phyloP scores from a whole-genome alignment of 306 rosid genomes.

The Corylus heterophylla region DNA sequence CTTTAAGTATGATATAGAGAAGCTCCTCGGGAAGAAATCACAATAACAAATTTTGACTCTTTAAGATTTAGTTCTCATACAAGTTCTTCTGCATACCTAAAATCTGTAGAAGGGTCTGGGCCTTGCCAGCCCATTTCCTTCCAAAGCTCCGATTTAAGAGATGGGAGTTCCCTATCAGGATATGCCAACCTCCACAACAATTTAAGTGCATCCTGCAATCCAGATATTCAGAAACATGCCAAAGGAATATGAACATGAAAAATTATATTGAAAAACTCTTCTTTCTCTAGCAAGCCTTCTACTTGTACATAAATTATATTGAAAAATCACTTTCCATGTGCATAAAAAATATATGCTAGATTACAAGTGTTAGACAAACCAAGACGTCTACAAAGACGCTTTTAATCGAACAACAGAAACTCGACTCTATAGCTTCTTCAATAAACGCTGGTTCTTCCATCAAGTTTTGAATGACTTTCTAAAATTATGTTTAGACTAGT shows the following conservation, averaged over 20 bases:
- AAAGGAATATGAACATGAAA: neutral
- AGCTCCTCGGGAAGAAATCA: slow-evolving; percentile 9
- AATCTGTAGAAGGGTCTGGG: slow-evolving; percentile 94
- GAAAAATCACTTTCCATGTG: too few relatives aligned
- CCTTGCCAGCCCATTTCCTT: slow-evolving; percentile 99
- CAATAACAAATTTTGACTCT: slow-evolving; percentile 2
- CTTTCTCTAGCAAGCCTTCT: neutral
- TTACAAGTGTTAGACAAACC: neutral
- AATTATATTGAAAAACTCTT: neutral
- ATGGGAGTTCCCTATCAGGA: slow-evolving; percentile 76
- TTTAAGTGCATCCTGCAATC: slow-evolving; percentile 75
- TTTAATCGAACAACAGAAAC: slow-evolving; percentile 6
- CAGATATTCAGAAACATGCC: neutral
- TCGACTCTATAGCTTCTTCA: too few relatives aligned
- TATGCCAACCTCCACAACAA: slow-evolving; percentile 87
- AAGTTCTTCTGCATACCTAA: slow-evolving; percentile 58
- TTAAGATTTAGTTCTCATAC: neutral
- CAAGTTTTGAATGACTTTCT: too few relatives aligned
- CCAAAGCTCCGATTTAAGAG: slow-evolving; percentile 91
- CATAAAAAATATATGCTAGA: slow-evolving; percentile 7
- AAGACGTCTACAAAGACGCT: slow-evolving; percentile 8
- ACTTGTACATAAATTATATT: too few relatives aligned
- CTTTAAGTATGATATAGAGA: neutral
- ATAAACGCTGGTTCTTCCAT: too few relatives aligned
- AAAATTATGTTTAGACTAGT: slow-evolving; percentile 11